Evolutionary conservation across 305 asterid genomes (phyloP).

Genomic region (Solanum chacoense): DNA sequence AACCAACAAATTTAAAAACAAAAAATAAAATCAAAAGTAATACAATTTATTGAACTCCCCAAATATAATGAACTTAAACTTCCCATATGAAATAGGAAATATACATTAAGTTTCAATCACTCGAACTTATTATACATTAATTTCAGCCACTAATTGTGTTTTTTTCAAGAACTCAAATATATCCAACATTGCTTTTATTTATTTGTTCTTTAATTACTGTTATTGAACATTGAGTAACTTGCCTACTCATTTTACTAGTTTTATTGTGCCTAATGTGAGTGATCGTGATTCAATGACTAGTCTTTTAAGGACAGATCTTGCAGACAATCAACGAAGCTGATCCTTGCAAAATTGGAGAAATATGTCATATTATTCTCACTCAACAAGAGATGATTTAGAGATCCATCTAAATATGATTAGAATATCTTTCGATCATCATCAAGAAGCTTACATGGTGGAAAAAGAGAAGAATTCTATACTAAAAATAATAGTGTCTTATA

Average conservation of each 20-base stretch:
- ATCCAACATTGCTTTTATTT: no score
- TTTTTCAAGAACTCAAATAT: no score
- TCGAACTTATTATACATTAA: no score
- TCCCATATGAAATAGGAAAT: neutral
- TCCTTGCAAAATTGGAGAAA: neutral
- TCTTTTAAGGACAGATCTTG: neutral
- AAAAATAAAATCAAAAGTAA: no score
- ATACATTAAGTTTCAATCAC: no score
- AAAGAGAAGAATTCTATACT: neutral
- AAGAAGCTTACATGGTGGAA: neutral
- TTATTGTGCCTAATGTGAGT: neutral
- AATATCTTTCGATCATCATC: neutral
- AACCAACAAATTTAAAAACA: no score
- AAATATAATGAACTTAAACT: neutral
- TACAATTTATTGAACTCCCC: neutral
- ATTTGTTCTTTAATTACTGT: no score
- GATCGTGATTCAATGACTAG: neutral
- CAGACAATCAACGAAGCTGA: neutral
- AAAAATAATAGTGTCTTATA: neutral
- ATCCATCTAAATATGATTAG: neutral
- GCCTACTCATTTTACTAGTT: neutral
- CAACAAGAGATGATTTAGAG: no score
- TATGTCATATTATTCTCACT: neutral
- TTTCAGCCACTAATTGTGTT: no score
- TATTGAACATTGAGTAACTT: no score